phyloP scores from a whole-genome alignment of 345 rosid species.

The Bruguiera parviflora region DNA sequence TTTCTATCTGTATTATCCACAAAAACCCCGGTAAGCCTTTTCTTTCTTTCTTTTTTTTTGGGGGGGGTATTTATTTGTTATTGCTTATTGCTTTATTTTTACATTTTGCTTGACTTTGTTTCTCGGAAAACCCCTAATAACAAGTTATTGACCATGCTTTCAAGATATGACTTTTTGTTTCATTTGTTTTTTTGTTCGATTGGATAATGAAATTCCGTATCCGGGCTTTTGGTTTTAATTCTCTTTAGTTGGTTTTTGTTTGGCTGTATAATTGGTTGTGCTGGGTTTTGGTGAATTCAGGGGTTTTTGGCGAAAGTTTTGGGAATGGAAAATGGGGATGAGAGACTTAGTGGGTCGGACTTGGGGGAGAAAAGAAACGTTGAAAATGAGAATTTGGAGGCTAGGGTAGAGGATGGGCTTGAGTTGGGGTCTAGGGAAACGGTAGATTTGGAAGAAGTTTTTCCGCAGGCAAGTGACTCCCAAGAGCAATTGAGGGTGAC shows the following conservation, averaged over 20 bases:
- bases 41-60: neutral
- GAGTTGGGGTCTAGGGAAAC: constrained; percentile 29
- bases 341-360: constrained; percentile 30
- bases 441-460: constrained; percentile 52
- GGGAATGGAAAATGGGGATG: constrained; percentile 59
- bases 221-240: constrained; percentile 8
- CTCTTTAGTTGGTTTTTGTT: neutral
- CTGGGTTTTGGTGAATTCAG: constrained; percentile 31
- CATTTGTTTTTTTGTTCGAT: neutral
- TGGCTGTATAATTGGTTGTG: constrained; percentile 2
- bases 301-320: constrained; percentile 20
- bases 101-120: constrained; percentile 7
- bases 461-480: constrained; percentile 64
- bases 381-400: constrained; percentile 31
- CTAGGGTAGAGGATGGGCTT: constrained; percentile 30
- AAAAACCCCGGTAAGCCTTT: constrained; percentile 24
- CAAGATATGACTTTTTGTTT: neutral
- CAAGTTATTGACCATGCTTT: neutral
- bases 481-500: constrained; percentile 30
- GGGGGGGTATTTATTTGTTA: constrained; percentile 1
- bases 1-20: constrained; percentile 1
- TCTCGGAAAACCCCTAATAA: constrained; percentile 7
- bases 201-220: neutral
- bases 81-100: neutral
- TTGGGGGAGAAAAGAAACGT: constrained; percentile 28